Base-by-base conservation (phyloP, 805 yeast genomes). In the Kodamaea restingae region DNA sequence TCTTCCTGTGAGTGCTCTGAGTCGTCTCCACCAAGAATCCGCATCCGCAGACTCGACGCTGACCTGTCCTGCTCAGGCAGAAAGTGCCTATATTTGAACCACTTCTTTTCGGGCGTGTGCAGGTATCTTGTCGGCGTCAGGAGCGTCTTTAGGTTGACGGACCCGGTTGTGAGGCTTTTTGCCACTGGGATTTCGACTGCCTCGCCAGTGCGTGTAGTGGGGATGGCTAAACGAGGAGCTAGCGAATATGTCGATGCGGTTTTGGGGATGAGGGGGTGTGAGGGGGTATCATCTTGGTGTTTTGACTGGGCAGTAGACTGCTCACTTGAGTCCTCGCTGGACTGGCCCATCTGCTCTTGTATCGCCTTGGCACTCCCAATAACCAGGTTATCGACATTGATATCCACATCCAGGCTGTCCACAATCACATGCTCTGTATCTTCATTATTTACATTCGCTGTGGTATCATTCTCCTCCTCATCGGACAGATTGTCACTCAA, bases 161-260 rank as follows among this genome's bases (percentile, higher is more conserved):
- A 29, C 34, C 18, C 39, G 39, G 48, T 26, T 46, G 47, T 39
- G 57, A 51, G 43, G 43, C 54, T 47, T 48, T 52, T 44, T 28
- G 65, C 42, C 35, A 54, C 63, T 2, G 83, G 82, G 18, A 86
- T 84, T 52, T 85, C 93, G 2, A 84, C 76, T 0, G 91, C 76
- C 49, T 81, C 93, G 5, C 95, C 95, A 27, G 77, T 75, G 47
- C 88, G 61, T 0, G 91, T 83, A 0, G 93, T 84, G 1, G 95
- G 90, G 36, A 86, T 85, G 0, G 95, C 84, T 81, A 85, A 76
- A 52, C 73, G 60, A 1, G 71, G 70, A 1, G 66, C 60, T 36
- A 56, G 61, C 25, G 58, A 50, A 5, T 57, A 14, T 5, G 31
- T 28, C 8, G 31, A 14, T n/a, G n/a, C n/a, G n/a, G n/a, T n/a